phyloP scores from a whole-genome alignment of 352 stramenopile species.

The Pythium sukuiense region DNA sequence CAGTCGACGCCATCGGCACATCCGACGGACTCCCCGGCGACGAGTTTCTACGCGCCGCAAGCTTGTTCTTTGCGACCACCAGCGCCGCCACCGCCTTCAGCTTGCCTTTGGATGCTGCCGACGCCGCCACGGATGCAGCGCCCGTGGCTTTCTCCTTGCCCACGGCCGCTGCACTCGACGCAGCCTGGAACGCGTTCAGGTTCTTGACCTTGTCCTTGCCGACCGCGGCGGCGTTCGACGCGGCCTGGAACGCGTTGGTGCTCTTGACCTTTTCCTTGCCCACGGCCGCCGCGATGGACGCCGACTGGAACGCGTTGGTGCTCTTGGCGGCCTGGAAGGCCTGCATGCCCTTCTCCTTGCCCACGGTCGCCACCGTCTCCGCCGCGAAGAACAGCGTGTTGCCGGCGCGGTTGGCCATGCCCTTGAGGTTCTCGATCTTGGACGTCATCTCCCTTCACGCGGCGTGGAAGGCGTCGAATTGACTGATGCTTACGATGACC shows the following conservation, averaged over 20 bases:
- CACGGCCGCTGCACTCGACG: conserved; percentile 3
- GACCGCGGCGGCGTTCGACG: conserved; percentile 45
- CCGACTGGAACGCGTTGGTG: conserved; percentile 57
- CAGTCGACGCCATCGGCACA: conserved; percentile 39
- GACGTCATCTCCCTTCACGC: conserved; percentile 16
- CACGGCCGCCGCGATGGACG: conserved; percentile 43
- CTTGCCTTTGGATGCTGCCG: conserved; percentile 18
- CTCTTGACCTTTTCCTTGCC: conserved; percentile 59
- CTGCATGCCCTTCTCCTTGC: conserved; percentile 25
- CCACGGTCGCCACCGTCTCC: conserved; percentile 41
- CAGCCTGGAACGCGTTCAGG: conserved; percentile 36
- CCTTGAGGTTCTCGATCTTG: conserved; percentile 65
- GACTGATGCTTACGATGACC: conserved; percentile 7
- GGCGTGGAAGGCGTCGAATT: background rate
- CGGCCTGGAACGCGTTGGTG: conserved; percentile 42
- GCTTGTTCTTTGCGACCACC: conserved; percentile 60
- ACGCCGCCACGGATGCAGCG: conserved; percentile 17
- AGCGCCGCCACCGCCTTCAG: conserved; percentile 30
- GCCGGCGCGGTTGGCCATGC: conserved; percentile 69
- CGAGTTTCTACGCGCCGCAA: conserved; percentile 22
- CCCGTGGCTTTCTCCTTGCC: conserved; percentile 54
- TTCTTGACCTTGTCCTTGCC: conserved; percentile 53
- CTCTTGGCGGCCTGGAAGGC: conserved; percentile 34
- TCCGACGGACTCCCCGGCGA: conserved; percentile 8
- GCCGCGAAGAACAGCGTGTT: conserved; percentile 73